Conservation (phyloP, 2,329 filamentous ascomycete species). For the Aspergillus luchuensis region DNA sequence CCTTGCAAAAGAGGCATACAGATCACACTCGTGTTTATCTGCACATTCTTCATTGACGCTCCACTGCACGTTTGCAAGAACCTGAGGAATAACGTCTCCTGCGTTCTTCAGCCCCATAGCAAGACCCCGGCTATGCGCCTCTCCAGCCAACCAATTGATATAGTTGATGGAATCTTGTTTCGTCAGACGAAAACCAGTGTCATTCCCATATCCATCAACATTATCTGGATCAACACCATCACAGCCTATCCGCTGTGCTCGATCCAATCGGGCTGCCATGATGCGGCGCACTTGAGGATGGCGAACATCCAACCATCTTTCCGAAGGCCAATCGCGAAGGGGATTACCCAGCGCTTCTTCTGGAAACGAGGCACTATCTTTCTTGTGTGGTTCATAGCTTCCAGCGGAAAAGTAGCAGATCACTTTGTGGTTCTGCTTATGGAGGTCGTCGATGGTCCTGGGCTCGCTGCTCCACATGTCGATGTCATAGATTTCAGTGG, state of each 20-base stretch:
- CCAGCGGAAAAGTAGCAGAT: conserved; percentile 78
- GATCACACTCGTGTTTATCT: conserved; percentile 60
- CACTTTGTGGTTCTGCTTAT: conserved; percentile 58
- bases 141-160: conserved; percentile 61
- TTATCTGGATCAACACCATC: conserved; percentile 73
- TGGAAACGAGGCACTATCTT: conserved; percentile 54
- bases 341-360: conserved; percentile 54
- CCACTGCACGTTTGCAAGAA: conserved; percentile 61
- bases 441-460: conserved; percentile 51
- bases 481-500: conserved; percentile 64
- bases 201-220: conserved; percentile 66
- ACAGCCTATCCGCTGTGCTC: conserved; percentile 64
- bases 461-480: conserved; percentile 57
- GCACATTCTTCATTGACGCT: conserved; percentile 71
- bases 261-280: conserved; percentile 62
- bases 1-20: conserved; percentile 59
- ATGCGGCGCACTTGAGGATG: conserved; percentile 59
- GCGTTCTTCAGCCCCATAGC: conserved; percentile 71
- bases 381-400: conserved; percentile 66
- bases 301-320: conserved; percentile 67
- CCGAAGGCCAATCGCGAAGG: conserved; percentile 65
- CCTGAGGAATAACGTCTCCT: conserved; percentile 57
- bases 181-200: conserved; percentile 64
- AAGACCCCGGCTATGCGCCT: conserved; percentile 58
- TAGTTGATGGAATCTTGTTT: conserved; percentile 59